These are phyloP conservation scores for Boletus holoroseus DNA, from an alignment of 1,284 basidiomycete species.

Conservation along the genomic window DNA sequence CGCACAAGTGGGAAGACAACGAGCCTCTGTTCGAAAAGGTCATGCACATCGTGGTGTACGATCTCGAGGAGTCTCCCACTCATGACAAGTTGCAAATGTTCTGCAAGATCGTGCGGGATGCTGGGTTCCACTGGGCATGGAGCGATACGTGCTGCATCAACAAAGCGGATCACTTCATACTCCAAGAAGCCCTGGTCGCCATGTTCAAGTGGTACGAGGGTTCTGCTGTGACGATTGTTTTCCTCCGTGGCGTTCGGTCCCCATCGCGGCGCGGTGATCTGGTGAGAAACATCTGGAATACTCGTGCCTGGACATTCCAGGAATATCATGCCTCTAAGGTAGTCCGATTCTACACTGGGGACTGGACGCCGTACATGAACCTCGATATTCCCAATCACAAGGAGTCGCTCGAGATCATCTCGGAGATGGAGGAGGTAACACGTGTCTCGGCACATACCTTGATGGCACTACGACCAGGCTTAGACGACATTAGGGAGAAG, in stretches of 20 bases:
- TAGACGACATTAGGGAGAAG: constrained; percentile 4
- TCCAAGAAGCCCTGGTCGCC: constrained; percentile 9
- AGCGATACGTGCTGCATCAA: background rate
- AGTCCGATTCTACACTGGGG: background rate
- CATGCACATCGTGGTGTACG: background rate
- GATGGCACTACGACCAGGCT: constrained; percentile 4
- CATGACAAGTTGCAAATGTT: background rate
- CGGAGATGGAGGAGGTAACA: too few species aligned
- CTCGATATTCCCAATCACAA: too few species aligned
- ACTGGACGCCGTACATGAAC: background rate
- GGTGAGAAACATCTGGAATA: background rate
- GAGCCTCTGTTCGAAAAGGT: background rate
- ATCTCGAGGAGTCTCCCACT: background rate
- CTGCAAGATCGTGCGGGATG: background rate
- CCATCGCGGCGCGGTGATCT: background rate
- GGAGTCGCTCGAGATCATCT: too few species aligned
- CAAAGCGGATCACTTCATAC: constrained; percentile 4
- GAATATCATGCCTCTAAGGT: background rate
- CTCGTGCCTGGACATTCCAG: background rate
- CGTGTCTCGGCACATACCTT: background rate
- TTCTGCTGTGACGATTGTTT: constrained; percentile 1
- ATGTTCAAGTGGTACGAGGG: constrained; percentile 15
- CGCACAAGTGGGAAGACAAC: background rate
- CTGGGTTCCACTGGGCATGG: background rate
- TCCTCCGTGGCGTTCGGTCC: constrained; percentile 2